Percentiles rank a stretch among this genome's conserved stretches.
phyloP scores from a whole-genome alignment of 2,329 filamentous ascomycete species.

The Dryadomyces sulphureus region DNA sequence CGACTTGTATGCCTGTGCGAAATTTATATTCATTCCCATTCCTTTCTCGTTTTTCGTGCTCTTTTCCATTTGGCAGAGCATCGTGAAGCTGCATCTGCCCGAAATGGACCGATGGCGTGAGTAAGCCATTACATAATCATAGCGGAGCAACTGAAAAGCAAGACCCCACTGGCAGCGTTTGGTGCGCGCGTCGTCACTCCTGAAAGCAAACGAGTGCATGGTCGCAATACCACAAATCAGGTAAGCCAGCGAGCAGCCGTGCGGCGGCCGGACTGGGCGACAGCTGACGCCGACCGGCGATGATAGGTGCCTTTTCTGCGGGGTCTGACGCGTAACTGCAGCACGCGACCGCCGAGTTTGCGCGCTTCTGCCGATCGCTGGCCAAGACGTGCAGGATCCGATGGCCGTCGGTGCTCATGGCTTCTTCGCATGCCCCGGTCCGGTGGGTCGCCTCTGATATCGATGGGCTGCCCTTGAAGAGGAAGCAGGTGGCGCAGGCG shows the following conservation, averaged over 20 bases:
- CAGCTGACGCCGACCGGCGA: background rate
- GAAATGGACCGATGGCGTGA: too few relatives aligned
- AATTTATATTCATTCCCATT: background rate
- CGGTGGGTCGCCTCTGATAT: constrained; percentile 43
- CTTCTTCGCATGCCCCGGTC: constrained; percentile 17
- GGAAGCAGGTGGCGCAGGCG: constrained; percentile 44
- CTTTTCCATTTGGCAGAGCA: background rate
- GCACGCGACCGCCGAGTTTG: background rate
- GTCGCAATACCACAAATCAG: too few relatives aligned
- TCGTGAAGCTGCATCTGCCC: too few relatives aligned
- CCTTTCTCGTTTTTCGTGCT: background rate
- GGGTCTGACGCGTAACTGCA: background rate
- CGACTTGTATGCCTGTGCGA: too few relatives aligned
- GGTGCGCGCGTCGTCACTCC: too few relatives aligned
- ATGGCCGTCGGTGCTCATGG: background rate
- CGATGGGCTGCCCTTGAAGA: constrained; percentile 39
- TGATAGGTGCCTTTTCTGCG: background rate
- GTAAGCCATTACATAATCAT: too few relatives aligned
- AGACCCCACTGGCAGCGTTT: too few relatives aligned
- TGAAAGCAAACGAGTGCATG: too few relatives aligned
- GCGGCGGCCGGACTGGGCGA: too few relatives aligned
- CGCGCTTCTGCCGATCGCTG: background rate
- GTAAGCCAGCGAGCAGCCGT: too few relatives aligned
- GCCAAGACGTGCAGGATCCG: background rate
- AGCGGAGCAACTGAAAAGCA: too few relatives aligned